A percentile compares a stretch with the other conserved stretches of the same genome.
phyloP scores from a whole-genome alignment of 768 basidiomycete genomes.

The Boletus fagicola region DNA sequence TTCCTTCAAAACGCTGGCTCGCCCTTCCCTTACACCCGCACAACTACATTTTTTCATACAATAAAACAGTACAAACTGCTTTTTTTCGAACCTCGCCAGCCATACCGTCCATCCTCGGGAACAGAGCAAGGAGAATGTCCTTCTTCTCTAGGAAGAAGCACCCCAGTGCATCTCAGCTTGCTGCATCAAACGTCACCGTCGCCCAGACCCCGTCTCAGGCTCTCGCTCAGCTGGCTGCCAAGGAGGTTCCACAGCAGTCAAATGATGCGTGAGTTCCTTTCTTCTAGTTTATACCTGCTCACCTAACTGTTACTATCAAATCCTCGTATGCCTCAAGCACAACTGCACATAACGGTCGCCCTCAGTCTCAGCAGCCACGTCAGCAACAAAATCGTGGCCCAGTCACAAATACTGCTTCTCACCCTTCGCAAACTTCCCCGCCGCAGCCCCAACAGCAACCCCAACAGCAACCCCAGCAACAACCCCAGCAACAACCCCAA shows the following conservation, averaged over 20 bases:
- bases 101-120: conserved; percentile 68
- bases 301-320: conserved; percentile 2
- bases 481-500: conserved; percentile 31
- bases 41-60: conserved; percentile 9
- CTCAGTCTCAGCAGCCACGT: conserved; percentile 36
- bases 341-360: conserved; percentile 24
- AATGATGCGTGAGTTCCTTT: conserved; percentile 38
- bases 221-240: conserved; percentile 53
- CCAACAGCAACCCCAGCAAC: conserved; percentile 35
- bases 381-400: conserved; percentile 37
- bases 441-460: conserved; percentile 35
- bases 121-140: conserved; percentile 78
- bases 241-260: conserved; percentile 28
- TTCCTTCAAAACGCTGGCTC: conserved; percentile 26
- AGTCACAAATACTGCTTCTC: conserved; percentile 29
- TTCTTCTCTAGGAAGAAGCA: conserved; percentile 92
- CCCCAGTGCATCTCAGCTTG: conserved; percentile 46
- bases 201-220: conserved; percentile 67
- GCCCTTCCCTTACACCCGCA: conserved; percentile 10
- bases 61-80: conserved; percentile 11
- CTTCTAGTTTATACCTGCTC: conserved; percentile 3
- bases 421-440: conserved; percentile 31
- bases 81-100: conserved; percentile 36
- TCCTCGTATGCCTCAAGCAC: conserved; percentile 3
- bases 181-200: conserved; percentile 49